phyloP scores from a whole-genome alignment of 345 rosid genomes.

The Brassica napus region DNA sequence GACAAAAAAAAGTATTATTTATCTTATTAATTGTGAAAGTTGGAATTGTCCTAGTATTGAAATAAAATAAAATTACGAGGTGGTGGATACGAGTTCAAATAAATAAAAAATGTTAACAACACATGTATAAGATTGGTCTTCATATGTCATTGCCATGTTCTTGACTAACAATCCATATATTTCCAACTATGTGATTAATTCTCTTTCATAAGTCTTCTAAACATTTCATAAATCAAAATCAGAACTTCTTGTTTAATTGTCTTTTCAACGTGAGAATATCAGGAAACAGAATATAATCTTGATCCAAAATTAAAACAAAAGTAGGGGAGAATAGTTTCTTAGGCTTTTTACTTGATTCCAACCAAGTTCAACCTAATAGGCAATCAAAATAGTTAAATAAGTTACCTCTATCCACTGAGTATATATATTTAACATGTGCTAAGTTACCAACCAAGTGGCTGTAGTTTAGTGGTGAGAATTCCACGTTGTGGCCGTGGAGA shows the following conservation, averaged over 20 bases:
- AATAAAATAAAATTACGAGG: not conserved
- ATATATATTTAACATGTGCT: not conserved
- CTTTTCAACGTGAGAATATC: not conserved
- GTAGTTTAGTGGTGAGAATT: constrained; percentile 81
- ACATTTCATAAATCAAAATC: constrained; percentile 10
- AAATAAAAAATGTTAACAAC: constrained; percentile 17
- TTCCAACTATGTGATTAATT: constrained; percentile 35
- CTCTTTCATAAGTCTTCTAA: constrained; percentile 15
- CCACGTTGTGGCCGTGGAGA: constrained; percentile 89
- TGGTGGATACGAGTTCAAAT: constrained; percentile 27
- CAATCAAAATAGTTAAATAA: not conserved
- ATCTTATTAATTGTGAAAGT: constrained; percentile 3
- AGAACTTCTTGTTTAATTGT: constrained; percentile 26
- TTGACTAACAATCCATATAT: constrained; percentile 16
- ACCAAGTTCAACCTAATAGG: not conserved
- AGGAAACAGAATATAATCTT: not conserved
- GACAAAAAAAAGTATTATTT: too few species aligned
- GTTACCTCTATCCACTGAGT: fast-evolving
- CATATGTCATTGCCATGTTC: constrained; percentile 36
- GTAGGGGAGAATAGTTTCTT: not conserved
- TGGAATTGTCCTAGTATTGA: not conserved
- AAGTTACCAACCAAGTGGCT: constrained; percentile 34
- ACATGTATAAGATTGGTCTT: constrained; percentile 33
- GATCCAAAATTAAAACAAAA: not conserved
- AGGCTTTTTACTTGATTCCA: not conserved